phyloP scores from a whole-genome alignment of 805 yeast genomes.

The Metschnikowia lunata region DNA sequence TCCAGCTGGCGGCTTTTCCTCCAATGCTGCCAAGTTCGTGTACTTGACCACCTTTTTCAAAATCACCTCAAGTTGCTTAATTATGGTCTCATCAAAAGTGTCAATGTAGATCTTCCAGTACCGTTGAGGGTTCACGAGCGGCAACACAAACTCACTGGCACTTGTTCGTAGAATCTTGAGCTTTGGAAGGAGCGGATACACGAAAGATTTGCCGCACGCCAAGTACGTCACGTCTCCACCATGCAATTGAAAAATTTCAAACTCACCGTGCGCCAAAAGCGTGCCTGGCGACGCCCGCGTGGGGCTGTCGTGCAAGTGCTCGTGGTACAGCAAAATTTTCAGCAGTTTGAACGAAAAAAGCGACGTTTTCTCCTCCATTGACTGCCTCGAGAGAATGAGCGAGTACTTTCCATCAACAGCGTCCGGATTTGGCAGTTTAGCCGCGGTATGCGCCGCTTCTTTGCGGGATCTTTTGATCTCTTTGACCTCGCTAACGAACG shows the following conservation, averaged over 20 bases:
- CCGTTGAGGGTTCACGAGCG: conserved; percentile 69
- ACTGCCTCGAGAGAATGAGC: conserved; percentile 14
- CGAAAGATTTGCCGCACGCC: conserved; percentile 60
- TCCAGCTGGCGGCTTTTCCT: background rate
- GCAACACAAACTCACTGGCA: conserved; percentile 49
- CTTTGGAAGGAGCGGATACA: conserved; percentile 70
- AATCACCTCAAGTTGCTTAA: conserved; percentile 30
- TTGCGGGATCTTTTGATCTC: conserved; percentile 20
- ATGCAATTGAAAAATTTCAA: conserved; percentile 57
- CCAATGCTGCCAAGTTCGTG: conserved; percentile 31
- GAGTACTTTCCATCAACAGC: conserved; percentile 11
- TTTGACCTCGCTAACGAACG: conserved; percentile 26
- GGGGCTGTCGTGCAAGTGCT: conserved; percentile 21
- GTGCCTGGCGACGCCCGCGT: conserved; percentile 31
- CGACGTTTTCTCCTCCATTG: conserved; percentile 34
- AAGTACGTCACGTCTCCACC: conserved; percentile 56
- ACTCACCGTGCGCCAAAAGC: conserved; percentile 55
- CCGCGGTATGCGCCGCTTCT: background rate
- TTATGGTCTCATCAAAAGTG: conserved; percentile 24
- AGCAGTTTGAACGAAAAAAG: conserved; percentile 31
- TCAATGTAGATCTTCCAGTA: conserved; percentile 58
- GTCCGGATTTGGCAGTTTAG: conserved; percentile 1
- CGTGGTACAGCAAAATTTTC: conserved; percentile 35
- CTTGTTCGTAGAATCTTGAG: conserved; percentile 52
- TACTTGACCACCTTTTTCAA: conserved; percentile 40